Base-by-base conservation (phyloP, 2,329 filamentous ascomycete species). In the Colletotrichum zoysiae region DNA sequence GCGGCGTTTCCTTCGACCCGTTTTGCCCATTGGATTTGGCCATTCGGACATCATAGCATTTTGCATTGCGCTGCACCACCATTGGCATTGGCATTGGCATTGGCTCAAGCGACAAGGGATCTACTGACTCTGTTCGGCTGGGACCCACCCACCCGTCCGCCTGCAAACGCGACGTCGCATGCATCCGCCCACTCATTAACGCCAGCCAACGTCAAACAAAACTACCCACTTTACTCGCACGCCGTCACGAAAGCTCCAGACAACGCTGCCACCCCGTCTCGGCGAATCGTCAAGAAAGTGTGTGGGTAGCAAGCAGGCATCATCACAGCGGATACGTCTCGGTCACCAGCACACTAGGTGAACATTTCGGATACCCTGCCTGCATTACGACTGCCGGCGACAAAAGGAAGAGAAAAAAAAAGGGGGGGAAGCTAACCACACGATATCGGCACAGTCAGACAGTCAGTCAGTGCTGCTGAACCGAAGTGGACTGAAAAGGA, bases 111-210 rank as follows among this genome's bases (percentile, higher is more conserved):
- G 50, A 64, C n/a, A 40, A 26, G 46, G 33, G 38, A 56, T 64
- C 61, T 50, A 64, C 60, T 50, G 60, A 40, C 35, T 58, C 55
- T 58, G 14, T 42, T 42, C 55, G 18, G n/a, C 55, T 26, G 35
- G 55, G 55, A 35, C n/a, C n/a, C 53, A 33, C 23, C 33, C 53
- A 35, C 35, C 60, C 60, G 12, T n/a, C 46, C 33, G n/a, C 46
- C 50, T 35, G 61, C 38, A 64, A 56, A 55, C 50, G 55, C 69
- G 69, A 68, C 68, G 68, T 68, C 35, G 68, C 44, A 71, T 71
- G 64, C 51, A 68, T 71, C 58, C 69, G 65, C 58, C 63, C 69
- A 68, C 53, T 53, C 26, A 71, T 59, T 58, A 68, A 46, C 50
- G 23, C 38, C 46, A 55, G 23, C 38, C 46, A 55, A 53, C 48